phyloP scores from a whole-genome alignment of 2,329 filamentous ascomycete species.

The Trichoderma polysporum region DNA sequence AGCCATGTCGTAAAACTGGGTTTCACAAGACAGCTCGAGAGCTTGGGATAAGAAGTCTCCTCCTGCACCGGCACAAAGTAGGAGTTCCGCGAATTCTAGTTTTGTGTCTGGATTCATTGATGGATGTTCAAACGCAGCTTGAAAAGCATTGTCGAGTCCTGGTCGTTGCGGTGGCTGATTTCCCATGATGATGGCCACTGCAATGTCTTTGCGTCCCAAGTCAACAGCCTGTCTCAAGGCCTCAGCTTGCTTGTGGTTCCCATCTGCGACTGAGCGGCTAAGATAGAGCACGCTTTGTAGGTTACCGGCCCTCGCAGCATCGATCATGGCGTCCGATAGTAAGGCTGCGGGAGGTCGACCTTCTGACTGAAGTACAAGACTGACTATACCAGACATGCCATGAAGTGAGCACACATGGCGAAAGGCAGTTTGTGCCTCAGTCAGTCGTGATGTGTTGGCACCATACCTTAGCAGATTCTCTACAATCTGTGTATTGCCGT shows the following conservation, averaged over 20 bases:
- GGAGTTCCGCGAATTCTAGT: constrained; percentile 52
- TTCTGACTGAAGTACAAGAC: constrained; percentile 50
- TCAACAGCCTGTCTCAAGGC: constrained; percentile 52
- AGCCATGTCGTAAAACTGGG: constrained; percentile 55
- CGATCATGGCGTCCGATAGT: constrained; percentile 52
- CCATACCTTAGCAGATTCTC: constrained; percentile 53
- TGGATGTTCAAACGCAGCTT: constrained; percentile 45
- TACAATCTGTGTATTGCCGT: constrained; percentile 43
- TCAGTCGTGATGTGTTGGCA: constrained; percentile 47
- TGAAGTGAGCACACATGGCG: constrained; percentile 50
- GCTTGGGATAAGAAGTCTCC: constrained; percentile 51
- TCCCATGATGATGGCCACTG: constrained; percentile 54
- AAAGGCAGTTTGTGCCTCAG: constrained; percentile 54
- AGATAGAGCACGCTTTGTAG: constrained; percentile 51
- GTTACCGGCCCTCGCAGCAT: constrained; percentile 51
- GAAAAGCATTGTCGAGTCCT: constrained; percentile 52
- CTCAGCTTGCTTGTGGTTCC: constrained; percentile 51
- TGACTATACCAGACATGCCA: constrained; percentile 46
- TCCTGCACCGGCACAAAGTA: constrained; percentile 58
- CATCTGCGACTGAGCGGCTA: constrained; percentile 53
- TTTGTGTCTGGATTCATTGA: constrained; percentile 50
- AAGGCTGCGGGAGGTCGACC: constrained; percentile 44
- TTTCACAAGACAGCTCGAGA: constrained; percentile 48
- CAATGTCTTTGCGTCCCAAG: constrained; percentile 53
- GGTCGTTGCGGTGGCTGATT: constrained; percentile 50